Percentiles rank a stretch among this genome's conserved stretches.
phyloP scores from a whole-genome alignment of 495 filamentous ascomycete genomes.

The Aspergillus bridgeri region DNA sequence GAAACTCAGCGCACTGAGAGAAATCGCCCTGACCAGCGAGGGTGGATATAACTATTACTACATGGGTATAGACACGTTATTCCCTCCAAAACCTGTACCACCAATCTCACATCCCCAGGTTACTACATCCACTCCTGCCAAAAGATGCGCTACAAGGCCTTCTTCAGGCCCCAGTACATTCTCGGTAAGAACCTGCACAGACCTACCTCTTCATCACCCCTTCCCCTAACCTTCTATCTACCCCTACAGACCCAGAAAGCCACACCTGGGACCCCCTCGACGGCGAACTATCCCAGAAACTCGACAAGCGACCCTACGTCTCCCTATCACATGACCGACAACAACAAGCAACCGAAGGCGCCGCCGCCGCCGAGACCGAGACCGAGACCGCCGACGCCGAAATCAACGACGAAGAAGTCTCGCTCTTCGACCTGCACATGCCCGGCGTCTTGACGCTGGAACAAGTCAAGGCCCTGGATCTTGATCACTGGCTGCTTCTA shows the following conservation, averaged over 20 bases:
- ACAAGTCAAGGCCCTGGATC: slow-evolving; percentile 58
- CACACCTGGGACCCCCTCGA: slow-evolving; percentile 73
- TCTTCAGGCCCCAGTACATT: slow-evolving; percentile 78
- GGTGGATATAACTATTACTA: slow-evolving; percentile 71
- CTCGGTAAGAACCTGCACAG: slow-evolving; percentile 54
- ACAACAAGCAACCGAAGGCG: slow-evolving; percentile 7
- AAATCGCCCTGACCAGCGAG: slow-evolving; percentile 76
- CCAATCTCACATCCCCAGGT: slow-evolving; percentile 29
- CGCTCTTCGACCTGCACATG: slow-evolving; percentile 68
- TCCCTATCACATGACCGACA: slow-evolving; percentile 55
- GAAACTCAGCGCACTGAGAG: slow-evolving; percentile 82
- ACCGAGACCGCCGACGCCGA: slow-evolving; percentile 25
- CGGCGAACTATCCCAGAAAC: slow-evolving; percentile 56
- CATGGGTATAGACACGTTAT: slow-evolving; percentile 54
- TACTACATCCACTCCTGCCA: slow-evolving; percentile 70
- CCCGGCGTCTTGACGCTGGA: slow-evolving; percentile 69
- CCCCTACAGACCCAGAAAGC: slow-evolving; percentile 61
- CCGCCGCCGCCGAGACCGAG: slow-evolving; percentile 14
- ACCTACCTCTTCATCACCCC: background rate
- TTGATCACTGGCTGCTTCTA: slow-evolving; percentile 56
- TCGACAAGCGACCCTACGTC: slow-evolving; percentile 66
- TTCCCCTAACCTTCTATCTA: background rate
- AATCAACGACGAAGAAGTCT: slow-evolving; percentile 42
- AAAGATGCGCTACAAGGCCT: slow-evolving; percentile 89
- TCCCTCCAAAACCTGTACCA: background rate